Conservation (phyloP, 1,284 basidiomycete species). For the Leccinum angustisporum region DNA sequence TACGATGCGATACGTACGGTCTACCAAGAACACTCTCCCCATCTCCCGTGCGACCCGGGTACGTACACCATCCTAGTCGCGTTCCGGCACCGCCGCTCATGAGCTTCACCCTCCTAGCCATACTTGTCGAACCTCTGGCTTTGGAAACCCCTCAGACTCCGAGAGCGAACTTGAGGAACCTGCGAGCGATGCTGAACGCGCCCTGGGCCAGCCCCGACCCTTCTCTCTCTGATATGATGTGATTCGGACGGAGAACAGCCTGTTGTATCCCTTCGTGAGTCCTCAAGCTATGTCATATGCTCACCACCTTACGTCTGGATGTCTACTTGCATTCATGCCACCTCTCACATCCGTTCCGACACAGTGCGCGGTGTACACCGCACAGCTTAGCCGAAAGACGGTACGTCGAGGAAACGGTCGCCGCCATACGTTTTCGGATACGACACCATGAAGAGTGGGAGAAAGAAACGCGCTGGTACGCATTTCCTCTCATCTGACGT, state of each 20-base stretch:
- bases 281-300: background rate
- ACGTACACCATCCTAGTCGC: slow-evolving; percentile 11
- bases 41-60: slow-evolving; percentile 53
- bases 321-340: background rate
- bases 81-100: background rate
- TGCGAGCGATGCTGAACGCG: slow-evolving; percentile 22
- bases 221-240: slow-evolving; percentile 37
- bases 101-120: background rate
- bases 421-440: slow-evolving; percentile 64
- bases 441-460: slow-evolving; percentile 78
- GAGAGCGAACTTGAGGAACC: slow-evolving; percentile 38
- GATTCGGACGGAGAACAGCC: slow-evolving; percentile 45
- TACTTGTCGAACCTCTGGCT: slow-evolving; percentile 43
- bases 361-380: slow-evolving; percentile 26
- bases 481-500: slow-evolving; percentile 14
- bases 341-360: background rate
- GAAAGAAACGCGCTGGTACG: slow-evolving; percentile 71
- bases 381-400: slow-evolving; percentile 45
- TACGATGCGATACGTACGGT: slow-evolving; percentile 54
- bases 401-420: slow-evolving; percentile 63
- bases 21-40: slow-evolving; percentile 60
- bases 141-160: slow-evolving; percentile 50
- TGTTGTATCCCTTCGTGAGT: slow-evolving; percentile 35
- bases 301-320: background rate
- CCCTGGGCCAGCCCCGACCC: slow-evolving; percentile 21